These are phyloP conservation scores for Microcera coccophila DNA, from an alignment of 2,329 filamentous ascomycete genomes.

Conservation along the genomic window DNA sequence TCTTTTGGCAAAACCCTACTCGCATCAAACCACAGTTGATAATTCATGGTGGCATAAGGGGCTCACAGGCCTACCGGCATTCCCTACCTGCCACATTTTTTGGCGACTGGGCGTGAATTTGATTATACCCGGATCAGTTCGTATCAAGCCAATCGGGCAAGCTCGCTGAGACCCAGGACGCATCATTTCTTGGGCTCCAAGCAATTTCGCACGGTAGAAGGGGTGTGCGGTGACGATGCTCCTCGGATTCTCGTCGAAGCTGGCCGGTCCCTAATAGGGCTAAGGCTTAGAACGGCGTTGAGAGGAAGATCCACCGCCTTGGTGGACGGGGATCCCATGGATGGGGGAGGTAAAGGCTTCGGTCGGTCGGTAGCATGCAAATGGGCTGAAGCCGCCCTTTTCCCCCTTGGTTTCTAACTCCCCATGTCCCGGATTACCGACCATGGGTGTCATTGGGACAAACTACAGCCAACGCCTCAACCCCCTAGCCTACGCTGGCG, in stretches of 20 bases:
- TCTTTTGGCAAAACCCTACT: background rate
- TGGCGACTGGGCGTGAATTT: background rate
- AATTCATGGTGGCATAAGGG: background rate
- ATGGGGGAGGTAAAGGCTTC: constrained; percentile 9
- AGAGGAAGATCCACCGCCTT: constrained; percentile 17
- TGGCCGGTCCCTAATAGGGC: constrained; percentile 26
- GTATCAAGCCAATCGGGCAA: constrained; percentile 12
- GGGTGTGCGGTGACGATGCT: constrained; percentile 18
- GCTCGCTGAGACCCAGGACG: constrained; percentile 2
- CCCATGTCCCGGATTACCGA: background rate
- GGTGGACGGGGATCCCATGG: background rate
- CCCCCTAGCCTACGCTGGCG: constrained; percentile 20
- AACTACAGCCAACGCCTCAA: constrained; percentile 22
- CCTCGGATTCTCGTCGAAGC: constrained; percentile 21
- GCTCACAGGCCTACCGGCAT: background rate
- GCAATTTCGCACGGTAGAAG: constrained; percentile 19
- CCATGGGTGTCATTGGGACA: constrained; percentile 14
- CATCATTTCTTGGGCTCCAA: constrained; percentile 6
- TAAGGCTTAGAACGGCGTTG: constrained; percentile 26
- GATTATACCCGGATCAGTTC: constrained; percentile 7
- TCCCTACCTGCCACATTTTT: no score
- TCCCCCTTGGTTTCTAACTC: background rate
- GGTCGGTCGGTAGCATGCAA: constrained; percentile 22
- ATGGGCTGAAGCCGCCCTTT: constrained; percentile 19
- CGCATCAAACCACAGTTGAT: background rate